Evolutionary conservation across 192 early-diverging fungal species (phyloP), one percentile per base, ranked within the genome.

Genomic region (Linderina pennispora): DNA sequence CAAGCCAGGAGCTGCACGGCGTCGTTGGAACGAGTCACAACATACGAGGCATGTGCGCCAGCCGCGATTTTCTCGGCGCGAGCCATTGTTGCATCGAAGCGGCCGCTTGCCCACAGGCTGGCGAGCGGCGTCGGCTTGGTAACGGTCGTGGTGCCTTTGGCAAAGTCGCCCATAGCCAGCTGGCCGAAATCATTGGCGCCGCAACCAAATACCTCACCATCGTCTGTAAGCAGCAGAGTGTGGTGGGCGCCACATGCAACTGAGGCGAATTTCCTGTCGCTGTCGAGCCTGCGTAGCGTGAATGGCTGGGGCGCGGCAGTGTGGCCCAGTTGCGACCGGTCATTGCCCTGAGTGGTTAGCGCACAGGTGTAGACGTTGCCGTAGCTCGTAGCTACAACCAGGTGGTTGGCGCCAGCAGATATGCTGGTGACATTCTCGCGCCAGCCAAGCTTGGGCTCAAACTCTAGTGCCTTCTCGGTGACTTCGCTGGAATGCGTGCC

Each of bases 131-230:
- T 48, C 21, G 42, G 49, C 16, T 49, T 36, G 8, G 32, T n/a
- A n/a, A 69, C 38, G 3, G 65, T 69, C n/a, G 53, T 19, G 3
- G 28, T 57, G 17, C 25, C 37, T 4, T 52, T 34, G 2, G 36
- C 36, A 31, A 60, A 69, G 0, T 23, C n/a, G 10, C 65, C 65
- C 45, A 48, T 57, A 1, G 65, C 65, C 22, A 69, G 54, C 42
- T 69, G 65, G 19, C 65, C 65, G 58, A 62, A 69, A 34, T 69
- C 65, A 10, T 69, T 69, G 9, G 65, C 58, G 1, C 65, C 65
- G 18, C 65, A 69, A 16, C 65, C 65, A 35, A 43, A 49, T 24
- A 69, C 58, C n/a, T 68, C 50, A 38, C 65, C 65, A 20, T 45
- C 47, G 0, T 15, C 32, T 10, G 65, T 53, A n/a, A 61, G 42